Evolutionary conservation across 2,329 filamentous ascomycete species (phyloP), one percentile per base, ranked within the genome.

Genomic region (Dactylellina sp.): DNA sequence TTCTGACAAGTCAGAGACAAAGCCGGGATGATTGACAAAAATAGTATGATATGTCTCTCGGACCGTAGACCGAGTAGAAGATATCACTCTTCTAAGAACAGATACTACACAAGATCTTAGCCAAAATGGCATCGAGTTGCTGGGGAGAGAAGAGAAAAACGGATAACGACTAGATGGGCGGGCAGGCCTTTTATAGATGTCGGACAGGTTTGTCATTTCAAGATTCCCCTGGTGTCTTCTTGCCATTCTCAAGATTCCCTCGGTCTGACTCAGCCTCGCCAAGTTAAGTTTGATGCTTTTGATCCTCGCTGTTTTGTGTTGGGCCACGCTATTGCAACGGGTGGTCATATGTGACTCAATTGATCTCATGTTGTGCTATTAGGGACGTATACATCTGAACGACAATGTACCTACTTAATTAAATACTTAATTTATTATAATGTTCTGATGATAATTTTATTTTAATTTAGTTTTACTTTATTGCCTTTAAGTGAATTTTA

Each of bases 51-150:
- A 60, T 57, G 24, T 18, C n/a, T 32, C 44, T 12, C 25, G 14
- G 16, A n/a, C 18, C 24, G n/a, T 35, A n/a, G 44, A 42, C 25
- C 42, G 60, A 24, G n/a, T 52, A 55, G 32, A 64, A 64, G 60
- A 64, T 46, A 64, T 64, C 60, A 64, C 60, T 47, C 60, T 64
- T 64, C 37, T 55, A 52, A 64, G 60, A 64, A 64, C 60, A 64
- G 60, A 64, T 64, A 64, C 60, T 64, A 64, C 60, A 42, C 7
- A 42, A 42, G 46, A 63, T 63, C 47, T 53, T 40, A 50, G 57
- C 44, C 44, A 62, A 25, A 16, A 28, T 16, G 57, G 57, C 44
- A 62, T 24, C 50, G 57, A 62, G 57, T 22, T 24, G 46, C 7
- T 61, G 16, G 16, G 42, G 42, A 61, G 40, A 32, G 18, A 50